Evolutionary conservation across 2,329 filamentous ascomycete genomes (phyloP).

Genomic region (Drechslerella coelobrocha): DNA sequence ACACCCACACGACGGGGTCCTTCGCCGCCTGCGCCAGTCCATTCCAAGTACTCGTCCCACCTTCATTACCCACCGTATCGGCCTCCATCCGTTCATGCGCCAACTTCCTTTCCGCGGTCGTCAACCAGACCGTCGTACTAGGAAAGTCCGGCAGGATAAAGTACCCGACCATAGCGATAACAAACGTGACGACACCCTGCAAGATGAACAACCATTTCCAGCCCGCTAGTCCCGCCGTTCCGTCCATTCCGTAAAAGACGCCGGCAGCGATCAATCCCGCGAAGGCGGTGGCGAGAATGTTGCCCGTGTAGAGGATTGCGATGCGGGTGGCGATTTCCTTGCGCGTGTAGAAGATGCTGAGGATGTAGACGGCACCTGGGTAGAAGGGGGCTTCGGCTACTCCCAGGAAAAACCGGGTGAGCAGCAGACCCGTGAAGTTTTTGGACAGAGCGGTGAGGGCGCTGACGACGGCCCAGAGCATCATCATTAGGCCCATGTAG

Average conservation of each 20-base stretch:
- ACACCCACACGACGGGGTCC: conserved; percentile 65
- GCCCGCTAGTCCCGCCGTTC: conserved; percentile 64
- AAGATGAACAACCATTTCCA: conserved; percentile 71
- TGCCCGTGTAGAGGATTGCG: conserved; percentile 67
- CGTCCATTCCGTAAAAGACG: conserved; percentile 67
- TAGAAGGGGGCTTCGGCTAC: conserved; percentile 63
- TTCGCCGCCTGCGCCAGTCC: conserved; percentile 63
- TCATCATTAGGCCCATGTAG: conserved; percentile 56
- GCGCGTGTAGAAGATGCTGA: conserved; percentile 73
- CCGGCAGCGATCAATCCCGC: conserved; percentile 67
- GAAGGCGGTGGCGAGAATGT: conserved; percentile 68
- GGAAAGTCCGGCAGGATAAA: conserved; percentile 59
- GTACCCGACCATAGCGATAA: conserved; percentile 51
- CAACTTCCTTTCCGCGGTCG: conserved; percentile 61
- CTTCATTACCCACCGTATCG: conserved; percentile 63
- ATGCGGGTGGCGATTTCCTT: conserved; percentile 66
- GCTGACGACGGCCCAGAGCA: conserved; percentile 60
- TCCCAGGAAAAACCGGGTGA: conserved; percentile 60
- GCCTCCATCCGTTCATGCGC: conserved; percentile 62
- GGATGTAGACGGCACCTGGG: conserved; percentile 69
- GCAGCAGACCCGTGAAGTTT: conserved; percentile 60
- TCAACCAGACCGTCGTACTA: conserved; percentile 61
- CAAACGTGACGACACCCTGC: conserved; percentile 58
- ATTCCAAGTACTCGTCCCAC: conserved; percentile 60
- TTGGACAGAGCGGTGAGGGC: conserved; percentile 60